These are phyloP conservation scores for Phoenix dactylifera DNA, from an alignment of 176 grass and related monocot species.

Conservation along the genomic window DNA sequence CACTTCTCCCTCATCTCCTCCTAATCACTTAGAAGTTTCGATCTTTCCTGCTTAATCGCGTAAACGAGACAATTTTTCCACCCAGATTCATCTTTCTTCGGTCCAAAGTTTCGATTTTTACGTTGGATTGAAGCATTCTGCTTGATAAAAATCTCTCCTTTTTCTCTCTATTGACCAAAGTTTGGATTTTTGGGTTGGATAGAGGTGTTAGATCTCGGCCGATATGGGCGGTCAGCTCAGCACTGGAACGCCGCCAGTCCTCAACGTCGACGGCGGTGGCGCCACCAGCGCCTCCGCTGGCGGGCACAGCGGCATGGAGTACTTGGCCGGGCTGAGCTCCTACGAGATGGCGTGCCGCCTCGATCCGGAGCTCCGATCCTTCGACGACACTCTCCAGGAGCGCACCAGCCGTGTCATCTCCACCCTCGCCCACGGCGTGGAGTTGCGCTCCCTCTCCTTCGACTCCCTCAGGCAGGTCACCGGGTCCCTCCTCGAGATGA, in stretches of 20 bases:
- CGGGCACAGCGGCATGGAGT: background rate
- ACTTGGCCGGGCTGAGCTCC: conserved; percentile 52
- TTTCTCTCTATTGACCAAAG: conserved; percentile 2
- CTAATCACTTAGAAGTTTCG: background rate
- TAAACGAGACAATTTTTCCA: no score
- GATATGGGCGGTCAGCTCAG: conserved; percentile 29
- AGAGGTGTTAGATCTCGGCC: background rate
- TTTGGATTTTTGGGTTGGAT: background rate
- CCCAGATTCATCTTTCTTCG: conserved; percentile 1
- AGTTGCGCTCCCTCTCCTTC: conserved; percentile 71
- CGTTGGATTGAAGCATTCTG: conserved; percentile 1
- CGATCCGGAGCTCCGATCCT: conserved; percentile 77
- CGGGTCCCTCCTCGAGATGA: conserved; percentile 92
- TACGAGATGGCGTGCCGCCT: conserved; percentile 83
- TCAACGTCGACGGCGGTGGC: conserved; percentile 61
- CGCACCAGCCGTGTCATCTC: conserved; percentile 83
- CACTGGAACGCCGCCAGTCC: conserved; percentile 28
- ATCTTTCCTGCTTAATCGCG: conserved; percentile 1
- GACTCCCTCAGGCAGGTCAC: conserved; percentile 79
- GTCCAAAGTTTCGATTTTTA: conserved; percentile 21
- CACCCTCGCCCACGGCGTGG: conserved; percentile 72
- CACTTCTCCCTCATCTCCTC: conserved; percentile 1
- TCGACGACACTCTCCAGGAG: conserved; percentile 73
- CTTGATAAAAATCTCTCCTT: conserved; percentile 7
- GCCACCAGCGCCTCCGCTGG: background rate